A percentile compares a stretch with the other conserved stretches of the same genome.
These are phyloP conservation scores for Pterocarpus santalinus DNA, from an alignment of 306 rosid species.

Conservation along the genomic window DNA sequence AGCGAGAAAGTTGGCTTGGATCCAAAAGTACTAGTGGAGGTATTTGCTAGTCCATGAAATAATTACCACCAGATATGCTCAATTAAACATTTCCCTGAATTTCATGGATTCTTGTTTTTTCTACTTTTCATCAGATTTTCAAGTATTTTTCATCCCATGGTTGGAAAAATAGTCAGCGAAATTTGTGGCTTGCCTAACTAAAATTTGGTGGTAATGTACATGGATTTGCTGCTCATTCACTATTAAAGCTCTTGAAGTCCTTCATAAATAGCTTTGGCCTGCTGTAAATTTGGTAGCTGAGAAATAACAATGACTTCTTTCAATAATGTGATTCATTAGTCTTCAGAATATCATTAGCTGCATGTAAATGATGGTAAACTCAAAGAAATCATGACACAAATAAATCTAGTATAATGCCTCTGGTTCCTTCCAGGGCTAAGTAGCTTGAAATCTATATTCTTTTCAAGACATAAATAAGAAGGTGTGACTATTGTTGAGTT, in stretches of 20 bases:
- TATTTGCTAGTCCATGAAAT: slow-evolving; percentile 46
- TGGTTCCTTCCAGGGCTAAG: slow-evolving; percentile 4
- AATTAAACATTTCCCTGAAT: slow-evolving; percentile 12
- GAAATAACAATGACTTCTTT: not conserved
- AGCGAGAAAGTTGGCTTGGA: slow-evolving; percentile 89
- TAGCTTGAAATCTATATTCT: not conserved
- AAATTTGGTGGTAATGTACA: not conserved
- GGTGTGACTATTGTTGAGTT: not conserved
- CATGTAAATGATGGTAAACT: not conserved
- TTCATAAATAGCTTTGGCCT: not conserved
- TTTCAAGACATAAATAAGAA: not conserved
- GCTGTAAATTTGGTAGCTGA: not conserved
- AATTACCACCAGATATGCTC: slow-evolving; percentile 9
- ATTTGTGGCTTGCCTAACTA: not conserved
- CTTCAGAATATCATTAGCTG: not conserved
- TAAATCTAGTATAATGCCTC: slow-evolving; percentile 20
- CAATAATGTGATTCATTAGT: not conserved
- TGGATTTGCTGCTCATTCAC: not conserved
- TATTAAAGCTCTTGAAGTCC: not conserved
- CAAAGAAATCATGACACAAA: not conserved
- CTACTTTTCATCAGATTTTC: not conserved
- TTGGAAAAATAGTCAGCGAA: not conserved
- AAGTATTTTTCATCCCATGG: not conserved
- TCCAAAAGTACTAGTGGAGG: slow-evolving; percentile 87
- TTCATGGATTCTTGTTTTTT: not conserved